Percentiles rank a stretch among this genome's conserved stretches.
Conservation (phyloP, 129 eudicot species). For the Mikania micrantha region DNA sequence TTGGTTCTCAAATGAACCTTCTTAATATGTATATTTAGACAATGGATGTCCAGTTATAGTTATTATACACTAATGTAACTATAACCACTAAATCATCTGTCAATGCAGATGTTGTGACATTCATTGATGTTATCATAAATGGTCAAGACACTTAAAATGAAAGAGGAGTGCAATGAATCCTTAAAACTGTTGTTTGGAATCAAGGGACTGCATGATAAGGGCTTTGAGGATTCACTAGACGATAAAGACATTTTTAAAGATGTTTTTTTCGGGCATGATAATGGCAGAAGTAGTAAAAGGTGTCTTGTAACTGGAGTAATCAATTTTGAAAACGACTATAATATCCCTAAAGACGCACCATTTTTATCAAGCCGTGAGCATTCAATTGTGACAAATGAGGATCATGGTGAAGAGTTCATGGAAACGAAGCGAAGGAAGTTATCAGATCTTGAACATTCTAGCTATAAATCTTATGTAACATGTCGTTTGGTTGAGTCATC, state of each 20-base stretch:
- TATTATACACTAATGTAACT: background rate
- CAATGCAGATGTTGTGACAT: slow-evolving; percentile 15
- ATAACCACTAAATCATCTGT: background rate
- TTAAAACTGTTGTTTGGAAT: slow-evolving; percentile 37
- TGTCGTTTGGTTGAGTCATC: slow-evolving; percentile 75
- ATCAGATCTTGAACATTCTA: slow-evolving; percentile 39
- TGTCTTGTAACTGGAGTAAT: slow-evolving; percentile 44
- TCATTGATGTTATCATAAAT: background rate
- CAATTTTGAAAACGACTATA: slow-evolving; percentile 28
- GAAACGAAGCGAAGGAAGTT: slow-evolving; percentile 45
- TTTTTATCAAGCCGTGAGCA: slow-evolving; percentile 43
- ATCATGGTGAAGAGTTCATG: slow-evolving; percentile 24
- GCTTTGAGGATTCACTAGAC: slow-evolving; percentile 59
- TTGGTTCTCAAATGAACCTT: background rate
- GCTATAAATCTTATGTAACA: slow-evolving; percentile 36
- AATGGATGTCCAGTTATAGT: background rate
- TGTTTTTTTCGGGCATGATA: slow-evolving; percentile 49
- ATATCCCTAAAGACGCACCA: slow-evolving; percentile 23
- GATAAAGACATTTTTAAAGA: slow-evolving; percentile 48
- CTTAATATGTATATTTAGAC: background rate
- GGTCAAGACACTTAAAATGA: slow-evolving; percentile 15
- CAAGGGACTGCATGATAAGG: slow-evolving; percentile 52
- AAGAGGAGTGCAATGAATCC: slow-evolving; percentile 14
- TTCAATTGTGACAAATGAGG: slow-evolving; percentile 42
- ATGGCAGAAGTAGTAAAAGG: slow-evolving; percentile 33